phyloP scores from a whole-genome alignment of 148 eudicot species.

The Vaccinium darrowii region DNA sequence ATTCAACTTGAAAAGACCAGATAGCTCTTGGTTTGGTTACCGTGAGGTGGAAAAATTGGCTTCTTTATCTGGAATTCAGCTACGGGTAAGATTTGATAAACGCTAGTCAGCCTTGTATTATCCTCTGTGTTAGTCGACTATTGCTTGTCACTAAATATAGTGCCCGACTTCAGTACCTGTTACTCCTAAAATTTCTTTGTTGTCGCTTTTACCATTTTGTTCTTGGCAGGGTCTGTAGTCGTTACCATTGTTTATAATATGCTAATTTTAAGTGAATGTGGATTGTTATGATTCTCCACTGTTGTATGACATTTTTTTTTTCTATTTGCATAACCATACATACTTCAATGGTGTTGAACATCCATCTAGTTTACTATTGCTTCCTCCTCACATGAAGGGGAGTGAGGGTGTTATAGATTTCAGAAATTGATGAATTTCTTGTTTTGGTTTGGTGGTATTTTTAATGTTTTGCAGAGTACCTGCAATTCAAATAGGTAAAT shows the following conservation, averaged over 20 bases:
- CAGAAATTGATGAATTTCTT: background rate
- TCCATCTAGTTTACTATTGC: background rate
- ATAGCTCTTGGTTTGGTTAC: constrained; percentile 89
- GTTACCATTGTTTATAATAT: background rate
- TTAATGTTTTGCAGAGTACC: background rate
- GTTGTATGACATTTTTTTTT: background rate
- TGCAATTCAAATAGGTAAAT: background rate
- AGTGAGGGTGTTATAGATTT: background rate
- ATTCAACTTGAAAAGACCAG: constrained; percentile 86
- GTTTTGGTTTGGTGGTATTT: background rate
- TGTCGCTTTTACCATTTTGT: background rate
- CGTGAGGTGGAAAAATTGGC: constrained; percentile 98
- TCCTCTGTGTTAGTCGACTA: background rate
- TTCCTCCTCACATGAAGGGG: background rate
- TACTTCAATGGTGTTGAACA: background rate
- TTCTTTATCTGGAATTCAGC: constrained; percentile 83
- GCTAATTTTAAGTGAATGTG: background rate
- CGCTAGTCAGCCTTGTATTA: background rate
- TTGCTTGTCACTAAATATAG: background rate
- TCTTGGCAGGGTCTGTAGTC: background rate
- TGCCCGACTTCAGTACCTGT: background rate
- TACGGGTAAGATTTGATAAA: constrained; percentile 63
- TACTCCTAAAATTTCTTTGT: background rate
- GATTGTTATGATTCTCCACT: background rate
- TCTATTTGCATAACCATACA: background rate